Percentiles rank a stretch among this genome's conserved stretches.
These are phyloP conservation scores for Beauveria sp. DNA, from an alignment of 2,329 filamentous ascomycete species.

Conservation along the genomic window DNA sequence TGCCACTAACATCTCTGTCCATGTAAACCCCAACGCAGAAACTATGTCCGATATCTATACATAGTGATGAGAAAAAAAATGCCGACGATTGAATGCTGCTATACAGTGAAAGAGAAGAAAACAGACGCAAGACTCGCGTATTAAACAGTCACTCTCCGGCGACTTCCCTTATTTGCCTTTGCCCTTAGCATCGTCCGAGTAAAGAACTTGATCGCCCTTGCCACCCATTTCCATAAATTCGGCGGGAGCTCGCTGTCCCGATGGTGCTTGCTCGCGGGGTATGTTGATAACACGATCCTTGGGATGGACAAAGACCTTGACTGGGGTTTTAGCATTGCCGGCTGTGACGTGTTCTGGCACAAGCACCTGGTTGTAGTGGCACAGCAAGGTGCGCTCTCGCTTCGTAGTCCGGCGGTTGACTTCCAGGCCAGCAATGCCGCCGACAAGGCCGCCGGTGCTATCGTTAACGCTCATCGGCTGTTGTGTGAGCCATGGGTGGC, in stretches of 20 bases:
- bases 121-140: not conserved
- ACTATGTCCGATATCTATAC: conserved; percentile 8
- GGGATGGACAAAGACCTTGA: conserved; percentile 74
- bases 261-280: conserved; percentile 57
- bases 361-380: conserved; percentile 68
- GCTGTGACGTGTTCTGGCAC: conserved; percentile 46
- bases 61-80: conserved; percentile 1
- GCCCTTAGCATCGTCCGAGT: conserved; percentile 48
- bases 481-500: conserved; percentile 81
- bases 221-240: conserved; percentile 84
- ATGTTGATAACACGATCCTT: conserved; percentile 30
- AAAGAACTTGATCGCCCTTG: conserved; percentile 75
- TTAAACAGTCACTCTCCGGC: not conserved
- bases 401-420: conserved; percentile 73
- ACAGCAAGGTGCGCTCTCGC: conserved; percentile 79
- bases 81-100: not conserved
- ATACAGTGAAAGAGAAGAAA: not conserved
- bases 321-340: conserved; percentile 46
- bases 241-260: conserved; percentile 55
- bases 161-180: conserved; percentile 17
- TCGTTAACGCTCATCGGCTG: conserved; percentile 58
- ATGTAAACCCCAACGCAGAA: not conserved
- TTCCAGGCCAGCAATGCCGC: conserved; percentile 74
- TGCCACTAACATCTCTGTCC: not conserved
- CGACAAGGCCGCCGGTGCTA: conserved; percentile 86